Evolutionary conservation across 2,329 filamentous ascomycete genomes (phyloP).

Genomic region (Westerdykella ornata): DNA sequence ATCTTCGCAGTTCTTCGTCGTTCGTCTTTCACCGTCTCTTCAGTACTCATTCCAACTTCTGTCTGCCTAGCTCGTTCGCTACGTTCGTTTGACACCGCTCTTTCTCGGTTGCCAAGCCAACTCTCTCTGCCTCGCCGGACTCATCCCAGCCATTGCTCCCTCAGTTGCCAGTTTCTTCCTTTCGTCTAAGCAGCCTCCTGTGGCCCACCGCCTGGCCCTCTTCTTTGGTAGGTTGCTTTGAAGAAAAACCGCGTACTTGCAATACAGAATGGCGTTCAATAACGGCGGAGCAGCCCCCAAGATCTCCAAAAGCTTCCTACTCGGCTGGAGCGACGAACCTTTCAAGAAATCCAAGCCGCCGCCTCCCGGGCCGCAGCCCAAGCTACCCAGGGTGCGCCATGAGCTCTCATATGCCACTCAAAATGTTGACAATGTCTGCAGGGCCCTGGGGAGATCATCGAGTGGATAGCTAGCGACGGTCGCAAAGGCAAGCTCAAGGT

Average conservation of each 20-base stretch:
- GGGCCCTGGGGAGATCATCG: constrained; percentile 21
- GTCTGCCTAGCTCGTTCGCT: not conserved
- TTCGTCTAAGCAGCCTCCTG: not conserved
- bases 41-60: not conserved
- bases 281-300: constrained; percentile 4
- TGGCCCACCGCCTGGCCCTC: too few species aligned
- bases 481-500: constrained; percentile 22
- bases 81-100: not conserved
- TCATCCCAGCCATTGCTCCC: not conserved
- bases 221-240: not conserved
- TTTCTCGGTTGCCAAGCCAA: constrained; percentile 11
- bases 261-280: constrained; percentile 11
- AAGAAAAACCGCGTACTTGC: not conserved
- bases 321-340: constrained; percentile 26
- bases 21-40: not conserved
- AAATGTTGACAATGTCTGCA: not conserved
- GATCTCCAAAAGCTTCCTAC: constrained; percentile 24
- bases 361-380: constrained; percentile 1
- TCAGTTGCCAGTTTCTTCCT: not conserved
- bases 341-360: constrained; percentile 20
- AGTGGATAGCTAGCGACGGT: constrained; percentile 32
- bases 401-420: not conserved
- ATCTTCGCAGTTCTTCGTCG: not conserved
- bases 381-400: not conserved
- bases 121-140: not conserved